A percentile compares a stretch with the other conserved stretches of the same genome.
Evolutionary conservation across 768 basidiomycete genomes (phyloP).

Genomic region (Cubamyces lactineus): DNA sequence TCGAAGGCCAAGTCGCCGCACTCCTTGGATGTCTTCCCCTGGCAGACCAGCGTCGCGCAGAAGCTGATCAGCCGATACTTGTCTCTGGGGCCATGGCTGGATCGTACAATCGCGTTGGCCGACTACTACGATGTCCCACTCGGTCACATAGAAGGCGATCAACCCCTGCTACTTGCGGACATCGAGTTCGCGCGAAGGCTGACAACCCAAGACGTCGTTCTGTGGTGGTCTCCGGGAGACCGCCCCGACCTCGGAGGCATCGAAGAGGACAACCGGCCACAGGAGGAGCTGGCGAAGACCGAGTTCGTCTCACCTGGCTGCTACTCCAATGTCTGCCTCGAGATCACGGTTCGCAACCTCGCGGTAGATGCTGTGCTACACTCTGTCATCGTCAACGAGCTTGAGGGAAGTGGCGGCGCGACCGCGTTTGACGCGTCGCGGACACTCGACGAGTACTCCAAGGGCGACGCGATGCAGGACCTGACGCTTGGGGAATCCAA

Average conservation of each 20-base stretch:
- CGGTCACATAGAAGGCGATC: constrained; percentile 91
- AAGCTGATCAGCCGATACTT: constrained; percentile 89
- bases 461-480: constrained; percentile 64
- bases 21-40: constrained; percentile 81
- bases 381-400: constrained; percentile 92
- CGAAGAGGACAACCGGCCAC: constrained; percentile 79
- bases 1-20: constrained; percentile 76
- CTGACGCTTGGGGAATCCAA: constrained; percentile 88
- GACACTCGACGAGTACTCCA: constrained; percentile 87
- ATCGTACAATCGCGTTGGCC: constrained; percentile 76
- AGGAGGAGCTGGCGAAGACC: constrained; percentile 79
- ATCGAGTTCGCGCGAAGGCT: constrained; percentile 89
- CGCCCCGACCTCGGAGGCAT: constrained; percentile 92
- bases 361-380: constrained; percentile 94
- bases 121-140: constrained; percentile 92
- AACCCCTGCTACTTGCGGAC: constrained; percentile 85
- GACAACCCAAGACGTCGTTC: constrained; percentile 82
- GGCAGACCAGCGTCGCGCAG: constrained; percentile 81
- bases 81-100: constrained; percentile 75
- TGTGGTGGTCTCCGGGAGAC: constrained; percentile 96
- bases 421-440: constrained; percentile 95
- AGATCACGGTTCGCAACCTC: constrained; percentile 86
- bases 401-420: constrained; percentile 93
- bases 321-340: constrained; percentile 92
- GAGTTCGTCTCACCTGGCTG: constrained; percentile 86